Percentiles rank a stretch among this genome's conserved stretches.
These are phyloP conservation scores for Ganoderma lucidum DNA, from an alignment of 1,284 basidiomycete species.

Conservation along the genomic window DNA sequence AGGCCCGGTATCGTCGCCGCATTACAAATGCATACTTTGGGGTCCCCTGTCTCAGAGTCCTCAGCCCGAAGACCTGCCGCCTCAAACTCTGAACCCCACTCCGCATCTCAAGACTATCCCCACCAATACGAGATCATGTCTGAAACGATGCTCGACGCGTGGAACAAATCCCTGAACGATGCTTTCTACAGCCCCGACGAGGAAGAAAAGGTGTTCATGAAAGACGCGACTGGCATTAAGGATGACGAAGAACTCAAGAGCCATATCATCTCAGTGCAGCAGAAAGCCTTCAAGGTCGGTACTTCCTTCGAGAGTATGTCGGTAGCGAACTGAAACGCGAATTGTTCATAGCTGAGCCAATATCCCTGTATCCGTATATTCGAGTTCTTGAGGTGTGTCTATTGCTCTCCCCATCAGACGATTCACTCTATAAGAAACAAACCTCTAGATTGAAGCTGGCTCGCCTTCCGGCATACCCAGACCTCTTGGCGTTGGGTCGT, in stretches of 20 bases:
- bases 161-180: no score
- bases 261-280: constrained; percentile 27
- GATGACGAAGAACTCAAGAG: constrained; percentile 26
- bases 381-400: constrained; percentile 25
- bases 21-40: no score
- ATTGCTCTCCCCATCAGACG: not conserved
- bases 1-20: no score
- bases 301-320: not conserved
- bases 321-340: not conserved
- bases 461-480: constrained; percentile 17
- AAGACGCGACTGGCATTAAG: constrained; percentile 28
- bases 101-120: no score
- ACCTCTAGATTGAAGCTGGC: constrained; percentile 24
- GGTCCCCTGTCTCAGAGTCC: no score
- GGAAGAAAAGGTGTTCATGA: constrained; percentile 28
- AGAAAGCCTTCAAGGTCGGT: constrained; percentile 25
- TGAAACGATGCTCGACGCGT: no score
- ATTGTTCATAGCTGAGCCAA: constrained; percentile 17
- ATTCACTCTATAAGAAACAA: not conserved
- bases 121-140: no score
- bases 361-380: constrained; percentile 31
- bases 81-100: no score
- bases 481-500: constrained; percentile 44
- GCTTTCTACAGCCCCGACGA: constrained; percentile 18
- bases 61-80: no score